Evolutionary conservation across 129 eudicot species (phyloP), one percentile per base, ranked within the genome.

Genomic region (Tanacetum coccineum): DNA sequence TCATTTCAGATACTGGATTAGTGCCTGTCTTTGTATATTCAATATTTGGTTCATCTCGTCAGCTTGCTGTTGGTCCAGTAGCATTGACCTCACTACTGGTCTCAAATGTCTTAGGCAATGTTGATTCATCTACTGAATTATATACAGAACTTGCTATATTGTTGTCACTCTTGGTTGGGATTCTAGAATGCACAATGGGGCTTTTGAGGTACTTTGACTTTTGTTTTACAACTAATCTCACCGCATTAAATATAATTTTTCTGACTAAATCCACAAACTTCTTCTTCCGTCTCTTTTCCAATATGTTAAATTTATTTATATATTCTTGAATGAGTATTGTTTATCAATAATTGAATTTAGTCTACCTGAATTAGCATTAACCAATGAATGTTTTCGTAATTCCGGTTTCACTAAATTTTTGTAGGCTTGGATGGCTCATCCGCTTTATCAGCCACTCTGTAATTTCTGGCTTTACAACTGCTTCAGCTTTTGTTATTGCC

Each of bases 1-100:
- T 66, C 76, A 48, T 61, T 19, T 46, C 89, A 93, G 98, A 93
- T 80, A 86, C 96, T 64, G 96, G 96, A 65, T 84, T 90, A 54
- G 86, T 94, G 49, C 99, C 99, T 77, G 71, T 94, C 76, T 94
- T 94, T 78, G 83, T 89, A 61, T 94, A 89, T 74, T 86, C 93
- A 44, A 71, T 94, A 69, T 94, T 94, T 48, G 99, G 99, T 61
- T 94, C 99, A 74, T 94, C 99, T 30, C 95, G 96, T 28, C 99
- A 94, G 86, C 96, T 94, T 57, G 96, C 99, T 52, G 90, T 94
- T 75, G 99, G 97, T 70, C 99, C 99, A 17, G 99, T 94, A 73
- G 96, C 99, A 64, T 68, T 94, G 82, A 86, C 83, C 28, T 94
- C 99, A 36, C 90, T 94, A 62, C 77, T 94, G 74, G 96, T 89